Percentiles rank a stretch among this genome's conserved stretches.
Conservation (phyloP, 2,329 filamentous ascomycete species). For the Colletotrichum falcatum region DNA sequence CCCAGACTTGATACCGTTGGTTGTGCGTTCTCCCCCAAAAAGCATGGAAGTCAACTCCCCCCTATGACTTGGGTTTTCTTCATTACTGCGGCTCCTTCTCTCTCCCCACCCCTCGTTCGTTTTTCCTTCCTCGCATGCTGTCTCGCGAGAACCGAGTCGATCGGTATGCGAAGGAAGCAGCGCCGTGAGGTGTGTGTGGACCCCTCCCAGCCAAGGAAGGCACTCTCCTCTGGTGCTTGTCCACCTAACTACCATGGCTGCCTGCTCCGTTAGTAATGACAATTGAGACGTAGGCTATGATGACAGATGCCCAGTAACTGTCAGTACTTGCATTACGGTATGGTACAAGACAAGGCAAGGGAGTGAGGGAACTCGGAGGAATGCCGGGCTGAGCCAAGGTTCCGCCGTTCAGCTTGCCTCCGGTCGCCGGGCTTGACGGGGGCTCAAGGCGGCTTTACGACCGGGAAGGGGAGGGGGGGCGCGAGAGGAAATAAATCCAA, state of each 20-base stretch:
- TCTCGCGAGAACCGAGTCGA: not conserved
- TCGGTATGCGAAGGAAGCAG: not conserved
- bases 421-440: not conserved
- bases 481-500: not conserved
- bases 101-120: not conserved
- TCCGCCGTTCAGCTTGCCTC: conserved; percentile 8
- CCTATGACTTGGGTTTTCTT: not conserved
- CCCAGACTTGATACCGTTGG: not conserved
- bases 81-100: not conserved
- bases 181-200: not conserved
- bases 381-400: not conserved
- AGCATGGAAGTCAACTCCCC: conserved; percentile 3
- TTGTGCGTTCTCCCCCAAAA: not conserved
- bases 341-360: not conserved
- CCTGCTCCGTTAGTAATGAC: conserved; percentile 2
- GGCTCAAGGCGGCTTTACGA: not conserved
- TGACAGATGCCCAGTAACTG: not conserved
- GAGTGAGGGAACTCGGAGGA: not conserved
- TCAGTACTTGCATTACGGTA: no score
- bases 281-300: not conserved
- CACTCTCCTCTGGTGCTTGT: conserved; percentile 6
- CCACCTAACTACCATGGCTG: no score
- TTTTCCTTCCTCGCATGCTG: not conserved
- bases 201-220: conserved; percentile 13
- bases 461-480: not conserved